Evolutionary conservation across 495 filamentous ascomycete genomes (phyloP).

Genomic region (Aspergillus egyptiacus): DNA sequence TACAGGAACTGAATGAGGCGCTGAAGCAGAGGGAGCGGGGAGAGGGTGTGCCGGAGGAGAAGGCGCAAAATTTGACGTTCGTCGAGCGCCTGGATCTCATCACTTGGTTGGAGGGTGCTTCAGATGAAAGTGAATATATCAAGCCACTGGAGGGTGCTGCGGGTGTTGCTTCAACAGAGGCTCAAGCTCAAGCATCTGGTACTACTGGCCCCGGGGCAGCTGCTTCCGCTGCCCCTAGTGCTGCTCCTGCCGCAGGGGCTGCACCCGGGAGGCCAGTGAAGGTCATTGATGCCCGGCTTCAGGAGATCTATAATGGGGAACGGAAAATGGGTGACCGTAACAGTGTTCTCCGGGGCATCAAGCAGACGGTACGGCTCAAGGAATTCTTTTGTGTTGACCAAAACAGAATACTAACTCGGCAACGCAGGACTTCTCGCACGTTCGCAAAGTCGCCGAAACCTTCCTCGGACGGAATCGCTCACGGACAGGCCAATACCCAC

Average conservation of each 20-base stretch:
- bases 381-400: background rate
- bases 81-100: slow-evolving; percentile 85
- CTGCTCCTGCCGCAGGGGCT: slow-evolving; percentile 44
- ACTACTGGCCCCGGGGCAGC: slow-evolving; percentile 40
- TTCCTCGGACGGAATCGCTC: slow-evolving; percentile 65
- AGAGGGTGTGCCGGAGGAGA: slow-evolving; percentile 40
- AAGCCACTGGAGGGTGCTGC: slow-evolving; percentile 63
- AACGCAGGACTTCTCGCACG: slow-evolving; percentile 83
- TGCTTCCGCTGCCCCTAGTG: slow-evolving; percentile 19
- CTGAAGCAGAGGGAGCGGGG: slow-evolving; percentile 52
- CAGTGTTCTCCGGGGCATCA: slow-evolving; percentile 77
- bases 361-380: slow-evolving; percentile 70
- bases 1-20: slow-evolving; percentile 73
- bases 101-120: slow-evolving; percentile 83
- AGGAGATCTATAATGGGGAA: slow-evolving; percentile 86
- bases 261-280: slow-evolving; percentile 44
- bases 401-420: background rate
- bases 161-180: slow-evolving; percentile 39
- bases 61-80: slow-evolving; percentile 79
- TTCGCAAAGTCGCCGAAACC: slow-evolving; percentile 75
- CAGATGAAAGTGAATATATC: slow-evolving; percentile 88
- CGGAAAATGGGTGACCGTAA: slow-evolving; percentile 89
- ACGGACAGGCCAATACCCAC: slow-evolving; percentile 40
- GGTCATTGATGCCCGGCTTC: slow-evolving; percentile 69
- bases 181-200: slow-evolving; percentile 31